Conservation (phyloP, 306 rosid genomes). For the Lathyrus tuberosus region DNA sequence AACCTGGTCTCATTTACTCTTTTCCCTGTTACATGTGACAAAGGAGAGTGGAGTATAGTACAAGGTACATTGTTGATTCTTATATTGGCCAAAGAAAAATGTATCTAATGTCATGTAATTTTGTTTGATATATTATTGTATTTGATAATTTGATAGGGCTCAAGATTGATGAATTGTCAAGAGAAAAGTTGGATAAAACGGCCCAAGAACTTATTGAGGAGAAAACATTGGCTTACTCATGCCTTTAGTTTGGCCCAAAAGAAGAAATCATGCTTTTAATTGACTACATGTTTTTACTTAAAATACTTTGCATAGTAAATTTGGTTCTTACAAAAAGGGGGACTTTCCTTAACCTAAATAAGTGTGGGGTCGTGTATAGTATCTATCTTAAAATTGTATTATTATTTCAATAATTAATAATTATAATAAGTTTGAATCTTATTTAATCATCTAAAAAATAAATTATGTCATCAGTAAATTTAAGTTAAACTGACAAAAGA, state of each 20-base stretch:
- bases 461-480: too few relatives aligned
- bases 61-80: constrained; percentile 50
- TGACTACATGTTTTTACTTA: too few relatives aligned
- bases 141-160: constrained; percentile 63
- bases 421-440: too few relatives aligned
- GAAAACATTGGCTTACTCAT: constrained; percentile 65
- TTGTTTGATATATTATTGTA: too few relatives aligned
- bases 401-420: too few relatives aligned
- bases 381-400: neutral
- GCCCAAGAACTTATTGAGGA: constrained; percentile 84
- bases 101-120: too few relatives aligned
- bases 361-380: neutral
- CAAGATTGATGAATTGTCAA: constrained; percentile 72
- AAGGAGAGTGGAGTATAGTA: constrained; percentile 88
- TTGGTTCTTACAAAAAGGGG: neutral
- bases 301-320: neutral
- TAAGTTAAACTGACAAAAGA: too few relatives aligned
- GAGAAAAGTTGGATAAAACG: constrained; percentile 75
- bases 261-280: too few relatives aligned
- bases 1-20: constrained; percentile 76
- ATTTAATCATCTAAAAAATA: too few relatives aligned
- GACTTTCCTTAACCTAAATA: neutral
- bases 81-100: too few relatives aligned
- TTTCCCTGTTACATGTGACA: constrained; percentile 93
- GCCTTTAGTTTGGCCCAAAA: constrained; percentile 43